Evolutionary conservation across 306 rosid species (phyloP).

Genomic region (Cicer cuneatum): DNA sequence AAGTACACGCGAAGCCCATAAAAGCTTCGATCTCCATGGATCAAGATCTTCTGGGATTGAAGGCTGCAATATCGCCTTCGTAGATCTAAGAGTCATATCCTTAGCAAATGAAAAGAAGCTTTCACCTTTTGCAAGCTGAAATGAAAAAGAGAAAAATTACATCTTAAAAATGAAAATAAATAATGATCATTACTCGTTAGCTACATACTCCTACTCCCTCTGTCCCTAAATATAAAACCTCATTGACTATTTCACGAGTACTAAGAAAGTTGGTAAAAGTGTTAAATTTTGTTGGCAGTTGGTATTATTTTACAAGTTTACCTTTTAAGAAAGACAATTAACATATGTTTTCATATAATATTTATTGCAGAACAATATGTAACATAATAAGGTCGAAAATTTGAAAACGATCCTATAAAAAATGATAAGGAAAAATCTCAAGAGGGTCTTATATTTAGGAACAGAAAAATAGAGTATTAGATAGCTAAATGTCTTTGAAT

Average conservation of each 20-base stretch:
- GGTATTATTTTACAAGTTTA: too few relatives aligned
- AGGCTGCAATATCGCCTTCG: slow-evolving; percentile 76
- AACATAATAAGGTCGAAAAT: too few relatives aligned
- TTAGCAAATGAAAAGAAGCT: slow-evolving; percentile 90
- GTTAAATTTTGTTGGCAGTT: too few relatives aligned
- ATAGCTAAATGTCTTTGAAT: slow-evolving; percentile 18
- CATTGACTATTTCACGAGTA: too few relatives aligned
- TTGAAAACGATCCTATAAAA: too few relatives aligned
- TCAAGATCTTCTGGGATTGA: slow-evolving; percentile 76
- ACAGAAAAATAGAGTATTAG: neutral
- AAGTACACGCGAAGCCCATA: slow-evolving; percentile 93
- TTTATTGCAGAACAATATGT: too few relatives aligned
- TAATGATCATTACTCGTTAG: slow-evolving; percentile 13
- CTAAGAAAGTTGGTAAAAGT: too few relatives aligned
- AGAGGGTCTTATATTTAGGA: too few relatives aligned
- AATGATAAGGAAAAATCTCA: too few relatives aligned
- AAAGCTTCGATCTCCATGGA: slow-evolving; percentile 87
- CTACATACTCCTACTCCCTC: neutral
- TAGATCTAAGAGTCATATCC: slow-evolving; percentile 86
- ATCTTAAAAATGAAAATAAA: slow-evolving; percentile 26
- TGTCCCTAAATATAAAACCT: too few relatives aligned
- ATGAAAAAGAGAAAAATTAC: slow-evolving; percentile 31
- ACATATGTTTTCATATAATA: too few relatives aligned
- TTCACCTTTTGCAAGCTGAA: slow-evolving; percentile 88
- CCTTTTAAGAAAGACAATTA: too few relatives aligned